Percentiles rank a stretch among this genome's conserved stretches.
Evolutionary conservation across 179 eudicot species (phyloP).

Genomic region (Actinidia arguta): DNA sequence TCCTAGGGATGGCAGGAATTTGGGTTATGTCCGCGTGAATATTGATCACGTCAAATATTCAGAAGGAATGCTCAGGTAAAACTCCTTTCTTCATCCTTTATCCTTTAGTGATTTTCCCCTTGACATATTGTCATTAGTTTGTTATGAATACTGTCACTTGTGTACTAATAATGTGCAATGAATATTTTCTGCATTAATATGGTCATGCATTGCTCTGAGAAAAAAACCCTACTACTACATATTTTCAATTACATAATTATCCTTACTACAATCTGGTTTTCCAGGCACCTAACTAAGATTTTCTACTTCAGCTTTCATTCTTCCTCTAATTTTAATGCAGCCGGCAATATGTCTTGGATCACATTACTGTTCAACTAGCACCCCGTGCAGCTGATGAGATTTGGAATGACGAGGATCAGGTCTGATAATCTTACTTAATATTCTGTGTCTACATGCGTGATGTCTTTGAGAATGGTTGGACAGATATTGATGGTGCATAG

Average conservation of each 20-base stretch:
- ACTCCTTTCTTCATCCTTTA: not conserved
- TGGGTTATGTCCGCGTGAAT: constrained; percentile 86
- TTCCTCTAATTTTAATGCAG: constrained; percentile 44
- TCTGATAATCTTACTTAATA: constrained; percentile 31
- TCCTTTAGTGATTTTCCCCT: not conserved
- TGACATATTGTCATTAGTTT: not conserved
- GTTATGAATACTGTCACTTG: not conserved
- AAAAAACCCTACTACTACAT: not conserved
- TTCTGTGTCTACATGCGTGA: not conserved
- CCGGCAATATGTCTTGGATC: constrained; percentile 87
- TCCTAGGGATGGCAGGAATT: constrained; percentile 90
- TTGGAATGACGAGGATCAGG: constrained; percentile 83
- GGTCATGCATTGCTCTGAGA: not conserved
- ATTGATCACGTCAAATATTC: constrained; percentile 69
- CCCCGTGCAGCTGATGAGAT: constrained; percentile 98
- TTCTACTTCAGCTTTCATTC: not conserved
- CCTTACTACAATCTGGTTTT: not conserved
- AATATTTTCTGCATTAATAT: not conserved
- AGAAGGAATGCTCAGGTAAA: constrained; percentile 82
- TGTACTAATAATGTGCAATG: too few species aligned
- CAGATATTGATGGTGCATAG: not conserved
- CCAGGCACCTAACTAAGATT: not conserved
- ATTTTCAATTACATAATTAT: not conserved
- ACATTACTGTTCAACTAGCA: constrained; percentile 89
- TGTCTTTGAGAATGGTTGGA: not conserved